Percentiles rank a stretch among this genome's conserved stretches.
Evolutionary conservation across 2,329 filamentous ascomycete species (phyloP).

Genomic region (Epichloe coenophiala): DNA sequence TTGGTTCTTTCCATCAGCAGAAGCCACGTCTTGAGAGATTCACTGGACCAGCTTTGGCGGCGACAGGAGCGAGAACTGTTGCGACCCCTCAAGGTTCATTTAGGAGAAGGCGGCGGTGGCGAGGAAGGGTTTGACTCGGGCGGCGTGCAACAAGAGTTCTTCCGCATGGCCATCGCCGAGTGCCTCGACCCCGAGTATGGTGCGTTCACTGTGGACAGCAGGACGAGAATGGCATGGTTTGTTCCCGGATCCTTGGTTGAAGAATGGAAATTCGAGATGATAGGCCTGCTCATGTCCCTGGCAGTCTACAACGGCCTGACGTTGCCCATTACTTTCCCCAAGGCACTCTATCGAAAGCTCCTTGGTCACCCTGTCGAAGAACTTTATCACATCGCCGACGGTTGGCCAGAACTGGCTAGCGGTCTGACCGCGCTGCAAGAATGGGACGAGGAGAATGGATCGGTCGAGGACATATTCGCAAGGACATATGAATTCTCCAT

Average conservation of each 20-base stretch:
- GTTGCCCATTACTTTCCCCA: conserved; percentile 77
- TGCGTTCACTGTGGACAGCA: conserved; percentile 64
- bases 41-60: conserved; percentile 81
- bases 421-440: conserved; percentile 60
- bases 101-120: conserved; percentile 68
- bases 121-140: conserved; percentile 90
- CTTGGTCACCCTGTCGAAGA: conserved; percentile 55
- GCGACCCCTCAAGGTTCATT: conserved; percentile 74
- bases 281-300: conserved; percentile 77
- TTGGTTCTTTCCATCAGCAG: conserved; percentile 57
- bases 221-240: conserved; percentile 79
- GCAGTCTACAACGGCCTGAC: conserved; percentile 91
- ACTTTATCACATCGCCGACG: conserved; percentile 67
- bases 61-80: conserved; percentile 70
- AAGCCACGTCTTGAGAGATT: conserved; percentile 54
- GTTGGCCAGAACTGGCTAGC: conserved; percentile 71
- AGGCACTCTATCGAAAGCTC: conserved; percentile 70
- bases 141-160: conserved; percentile 94
- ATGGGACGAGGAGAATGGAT: conserved; percentile 62
- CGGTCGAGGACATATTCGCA: conserved; percentile 69
- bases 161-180: conserved; percentile 69
- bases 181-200: conserved; percentile 67
- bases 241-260: conserved; percentile 69
- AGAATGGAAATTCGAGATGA: conserved; percentile 77
- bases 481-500: conserved; percentile 79